Percentiles rank a stretch among this genome's conserved stretches.
Conservation (phyloP, 306 rosid genomes). For the Cyamopsis tetragonoloba region DNA sequence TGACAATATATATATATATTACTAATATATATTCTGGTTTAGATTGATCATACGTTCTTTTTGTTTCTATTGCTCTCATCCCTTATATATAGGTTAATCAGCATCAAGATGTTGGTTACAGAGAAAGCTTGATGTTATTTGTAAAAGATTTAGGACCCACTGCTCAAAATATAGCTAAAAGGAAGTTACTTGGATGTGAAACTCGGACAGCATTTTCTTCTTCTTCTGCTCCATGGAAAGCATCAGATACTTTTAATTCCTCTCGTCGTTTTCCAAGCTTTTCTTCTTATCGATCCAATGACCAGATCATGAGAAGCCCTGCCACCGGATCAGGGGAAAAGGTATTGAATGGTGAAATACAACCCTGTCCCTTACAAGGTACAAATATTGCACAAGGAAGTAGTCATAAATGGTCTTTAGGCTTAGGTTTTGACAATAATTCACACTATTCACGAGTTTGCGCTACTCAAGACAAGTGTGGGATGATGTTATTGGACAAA, state of each 20-base stretch:
- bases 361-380: neutral
- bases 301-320: neutral
- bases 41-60: neutral
- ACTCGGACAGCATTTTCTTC: slow-evolving; percentile 22
- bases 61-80: neutral
- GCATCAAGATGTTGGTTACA: slow-evolving; percentile 42
- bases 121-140: slow-evolving; percentile 56
- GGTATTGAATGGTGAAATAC: slow-evolving; percentile 1
- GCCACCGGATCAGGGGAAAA: neutral
- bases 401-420: neutral
- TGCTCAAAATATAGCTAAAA: slow-evolving; percentile 44
- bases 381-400: slow-evolving; percentile 4
- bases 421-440: slow-evolving; percentile 3
- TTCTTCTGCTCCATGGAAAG: neutral
- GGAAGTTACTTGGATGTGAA: slow-evolving; percentile 41
- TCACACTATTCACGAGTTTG: neutral
- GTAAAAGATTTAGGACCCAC: slow-evolving; percentile 50
- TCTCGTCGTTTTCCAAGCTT: too few relatives aligned
- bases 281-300: too few relatives aligned
- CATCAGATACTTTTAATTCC: neutral
- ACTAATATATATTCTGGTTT: neutral
- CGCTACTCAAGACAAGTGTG: slow-evolving; percentile 2
- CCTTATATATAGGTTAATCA: slow-evolving; percentile 37
- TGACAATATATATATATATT: neutral
- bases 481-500: slow-evolving; percentile 1